A percentile compares a stretch with the other conserved stretches of the same genome.
Conservation (phyloP, 208 protist species). For the Trypanosoma lewisi region DNA sequence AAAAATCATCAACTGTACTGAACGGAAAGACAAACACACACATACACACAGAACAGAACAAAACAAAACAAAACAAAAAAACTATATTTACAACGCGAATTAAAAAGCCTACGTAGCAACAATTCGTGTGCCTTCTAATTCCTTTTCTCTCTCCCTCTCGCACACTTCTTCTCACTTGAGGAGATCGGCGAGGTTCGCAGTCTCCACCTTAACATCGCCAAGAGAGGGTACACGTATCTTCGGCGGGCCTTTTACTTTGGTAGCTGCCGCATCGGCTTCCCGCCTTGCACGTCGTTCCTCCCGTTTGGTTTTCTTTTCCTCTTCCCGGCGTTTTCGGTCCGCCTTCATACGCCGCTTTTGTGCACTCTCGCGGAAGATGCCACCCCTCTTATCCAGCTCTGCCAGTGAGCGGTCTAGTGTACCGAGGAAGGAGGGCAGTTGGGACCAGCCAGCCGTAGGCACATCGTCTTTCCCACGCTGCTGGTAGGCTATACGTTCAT, state of each 20-base stretch:
- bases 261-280: constrained; percentile 40
- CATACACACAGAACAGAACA: constrained; percentile 7
- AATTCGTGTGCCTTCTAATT: neutral
- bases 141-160: neutral
- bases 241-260: constrained; percentile 1
- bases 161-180: constrained; percentile 25
- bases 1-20: too few relatives aligned
- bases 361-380: constrained; percentile 67
- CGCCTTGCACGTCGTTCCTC: constrained; percentile 24
- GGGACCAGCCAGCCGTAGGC: constrained; percentile 59
- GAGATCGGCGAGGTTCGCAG: constrained; percentile 58
- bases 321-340: constrained; percentile 37
- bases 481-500: constrained; percentile 67
- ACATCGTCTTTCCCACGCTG: constrained; percentile 70
- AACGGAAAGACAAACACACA: neutral
- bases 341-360: constrained; percentile 66
- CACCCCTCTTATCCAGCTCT: constrained; percentile 49
- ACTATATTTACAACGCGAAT: too few relatives aligned
- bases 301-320: constrained; percentile 52
- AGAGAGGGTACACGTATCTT: neutral
- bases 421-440: constrained; percentile 65
- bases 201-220: constrained; percentile 44
- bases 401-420: constrained; percentile 63
- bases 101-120: too few relatives aligned
- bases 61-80: constrained; percentile 20